These are phyloP conservation scores for Magnaporthiopsis incrustans DNA, from an alignment of 2,329 filamentous ascomycete species.

Conservation along the genomic window DNA sequence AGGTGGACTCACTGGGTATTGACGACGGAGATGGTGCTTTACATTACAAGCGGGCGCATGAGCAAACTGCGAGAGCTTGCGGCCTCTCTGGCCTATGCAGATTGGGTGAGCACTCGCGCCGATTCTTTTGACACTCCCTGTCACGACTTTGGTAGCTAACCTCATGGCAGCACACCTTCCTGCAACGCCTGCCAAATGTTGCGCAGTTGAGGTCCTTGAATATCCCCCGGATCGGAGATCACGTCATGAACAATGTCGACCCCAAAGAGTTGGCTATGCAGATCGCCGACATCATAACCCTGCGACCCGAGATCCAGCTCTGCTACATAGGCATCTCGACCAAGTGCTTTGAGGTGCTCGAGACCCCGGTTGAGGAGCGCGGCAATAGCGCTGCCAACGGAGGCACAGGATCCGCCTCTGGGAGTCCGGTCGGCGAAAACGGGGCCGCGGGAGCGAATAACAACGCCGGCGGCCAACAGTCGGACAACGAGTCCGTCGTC, in stretches of 20 bases:
- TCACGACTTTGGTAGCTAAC: conserved; percentile 9
- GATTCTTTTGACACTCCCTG: conserved; percentile 9
- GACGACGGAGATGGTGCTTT: conserved; percentile 59
- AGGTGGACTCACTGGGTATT: conserved; percentile 66
- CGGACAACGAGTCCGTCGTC: conserved; percentile 5
- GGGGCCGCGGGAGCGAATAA: conserved; percentile 3
- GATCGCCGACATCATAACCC: conserved; percentile 68
- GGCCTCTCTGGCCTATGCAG: conserved; percentile 63
- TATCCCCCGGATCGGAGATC: conserved; percentile 18
- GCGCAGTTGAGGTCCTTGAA: conserved; percentile 52
- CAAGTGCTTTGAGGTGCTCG: conserved; percentile 78
- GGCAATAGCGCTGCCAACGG: conserved; percentile 15
- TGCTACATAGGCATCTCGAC: conserved; percentile 69
- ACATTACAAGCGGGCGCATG: conserved; percentile 73
- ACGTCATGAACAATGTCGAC: conserved; percentile 31
- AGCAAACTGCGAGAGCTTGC: conserved; percentile 61
- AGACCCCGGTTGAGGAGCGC: conserved; percentile 45
- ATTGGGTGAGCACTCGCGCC: conserved; percentile 55
- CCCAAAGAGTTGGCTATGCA: conserved; percentile 66
- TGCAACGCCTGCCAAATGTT: conserved; percentile 65
- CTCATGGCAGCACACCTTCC: conserved; percentile 60
- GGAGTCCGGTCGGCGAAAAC: conserved; percentile 12
- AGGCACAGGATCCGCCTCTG: conserved; percentile 8
- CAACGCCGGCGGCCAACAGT: conserved; percentile 7
- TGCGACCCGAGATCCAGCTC: conserved; percentile 67